Conservation (phyloP, 73 alveolate genomes). For the Tetrahymena thermophila region DNA sequence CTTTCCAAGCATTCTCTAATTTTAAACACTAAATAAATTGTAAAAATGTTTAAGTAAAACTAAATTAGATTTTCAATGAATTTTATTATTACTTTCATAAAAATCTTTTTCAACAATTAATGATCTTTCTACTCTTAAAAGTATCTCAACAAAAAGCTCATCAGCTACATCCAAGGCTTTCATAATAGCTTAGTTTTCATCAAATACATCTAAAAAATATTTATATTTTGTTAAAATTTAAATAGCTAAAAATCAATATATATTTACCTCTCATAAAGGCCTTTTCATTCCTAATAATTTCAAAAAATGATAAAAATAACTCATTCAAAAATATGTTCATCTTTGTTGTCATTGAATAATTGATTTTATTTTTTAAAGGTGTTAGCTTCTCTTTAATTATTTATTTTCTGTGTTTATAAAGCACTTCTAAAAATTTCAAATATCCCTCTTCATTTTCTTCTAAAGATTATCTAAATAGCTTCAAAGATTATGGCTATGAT, state of each 20-base stretch:
- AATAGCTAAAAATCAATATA: too few relatives aligned
- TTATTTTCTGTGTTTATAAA: not conserved
- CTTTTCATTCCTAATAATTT: not conserved
- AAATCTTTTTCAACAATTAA: not conserved
- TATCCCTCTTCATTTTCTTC: not conserved
- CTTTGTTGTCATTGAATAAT: not conserved
- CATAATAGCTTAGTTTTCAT: not conserved
- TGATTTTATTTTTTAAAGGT: not conserved
- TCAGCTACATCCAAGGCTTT: not conserved
- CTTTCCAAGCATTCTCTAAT: not conserved
- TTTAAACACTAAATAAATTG: not conserved
- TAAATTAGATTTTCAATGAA: too few relatives aligned
- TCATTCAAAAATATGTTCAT: not conserved
- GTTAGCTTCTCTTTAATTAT: not conserved
- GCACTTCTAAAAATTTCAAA: not conserved
- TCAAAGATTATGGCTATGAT: not conserved
- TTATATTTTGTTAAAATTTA: too few relatives aligned
- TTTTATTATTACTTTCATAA: not conserved
- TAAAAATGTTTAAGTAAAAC: not conserved
- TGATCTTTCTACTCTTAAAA: not conserved
- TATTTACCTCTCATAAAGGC: not conserved
- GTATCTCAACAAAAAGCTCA: not conserved
- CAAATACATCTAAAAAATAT: not conserved
- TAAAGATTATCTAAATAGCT: not conserved
- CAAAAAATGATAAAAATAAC: not conserved